Evolutionary conservation across 2,329 filamentous ascomycete species (phyloP), one percentile per base, ranked within the genome.

Genomic region (Calonectria fujianensis): DNA sequence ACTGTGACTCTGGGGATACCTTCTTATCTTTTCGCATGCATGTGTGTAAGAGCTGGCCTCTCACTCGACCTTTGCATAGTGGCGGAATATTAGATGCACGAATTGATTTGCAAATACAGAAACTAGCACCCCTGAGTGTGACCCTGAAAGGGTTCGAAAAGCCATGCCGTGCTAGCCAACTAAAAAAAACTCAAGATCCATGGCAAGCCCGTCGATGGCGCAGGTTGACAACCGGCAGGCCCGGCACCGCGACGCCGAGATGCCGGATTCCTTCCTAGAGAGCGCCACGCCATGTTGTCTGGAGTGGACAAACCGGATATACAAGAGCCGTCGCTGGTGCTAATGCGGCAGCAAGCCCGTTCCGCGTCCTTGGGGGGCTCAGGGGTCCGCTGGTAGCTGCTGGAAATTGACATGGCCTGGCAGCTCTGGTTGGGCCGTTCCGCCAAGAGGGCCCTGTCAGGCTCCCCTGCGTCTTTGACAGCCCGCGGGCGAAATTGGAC

Each of bases 401-500:
- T 64, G 32, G 54, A 67, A 67, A 70, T 67, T 74, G 72, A 74
- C 67, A 74, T 70, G 18, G 31, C 8, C 18, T 20, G 57, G 29
- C 20, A 37, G 18, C 48, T 39, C 41, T 73, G 71, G 71, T 69
- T 73, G 71, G 71, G 54, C 54, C 54, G 52, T 35, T 41, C 31
- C 37, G 59, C 59, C 52, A 57, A 54, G 51, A 54, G 52, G 31
- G 52, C 31, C 29, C 29, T n/a, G n/a, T 35, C 31, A 32, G 29
- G 29, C 37, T 35, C 63, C 64, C 64, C 64, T 67, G 64, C 48
- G 32, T 5, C 13, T n/a, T 67, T 67, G 64, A 52, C 45, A 65
- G 69, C 37, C 64, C 64, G 52, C 50, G 71, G 72, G 51, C 67
- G 72, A 74, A 74, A 74, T 74, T 74, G 27, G 61, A 70, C 24